These are phyloP conservation scores for Onygena corvina DNA, from an alignment of 2,329 filamentous ascomycete genomes.

Conservation along the genomic window DNA sequence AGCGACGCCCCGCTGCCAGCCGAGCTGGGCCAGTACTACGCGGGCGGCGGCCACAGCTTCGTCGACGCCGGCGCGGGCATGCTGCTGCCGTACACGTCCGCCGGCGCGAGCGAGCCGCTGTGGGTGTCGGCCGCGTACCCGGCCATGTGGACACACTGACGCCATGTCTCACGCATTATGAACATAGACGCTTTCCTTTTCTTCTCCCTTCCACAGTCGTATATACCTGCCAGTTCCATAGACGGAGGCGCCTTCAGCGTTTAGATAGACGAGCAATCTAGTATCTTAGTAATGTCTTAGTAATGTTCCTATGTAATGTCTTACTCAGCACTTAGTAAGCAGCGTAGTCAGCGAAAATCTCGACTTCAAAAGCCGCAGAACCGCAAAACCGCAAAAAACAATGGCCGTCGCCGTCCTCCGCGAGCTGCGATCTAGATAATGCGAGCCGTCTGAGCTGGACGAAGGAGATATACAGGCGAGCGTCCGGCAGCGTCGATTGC, in stretches of 20 bases:
- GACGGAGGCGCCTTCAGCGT: too few relatives aligned
- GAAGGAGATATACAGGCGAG: neutral
- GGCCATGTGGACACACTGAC: neutral
- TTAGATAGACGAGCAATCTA: conserved; percentile 3
- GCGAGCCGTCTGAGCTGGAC: conserved; percentile 11
- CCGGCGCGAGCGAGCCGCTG: conserved; percentile 10
- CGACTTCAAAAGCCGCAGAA: too few relatives aligned
- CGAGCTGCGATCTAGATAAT: conserved; percentile 12
- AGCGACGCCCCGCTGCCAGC: conserved; percentile 9
- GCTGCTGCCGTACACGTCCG: conserved; percentile 7
- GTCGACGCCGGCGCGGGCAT: conserved; percentile 2
- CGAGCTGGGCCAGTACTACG: conserved; percentile 10
- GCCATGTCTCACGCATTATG: too few relatives aligned
- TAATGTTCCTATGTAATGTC: too few relatives aligned
- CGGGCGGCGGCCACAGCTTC: conserved; percentile 5
- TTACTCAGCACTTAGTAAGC: too few relatives aligned
- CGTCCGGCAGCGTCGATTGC: neutral
- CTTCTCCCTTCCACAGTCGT: neutral
- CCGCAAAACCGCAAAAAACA: conserved; percentile 17
- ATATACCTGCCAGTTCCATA: neutral
- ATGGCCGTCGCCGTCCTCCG: conserved; percentile 18
- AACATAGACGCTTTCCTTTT: conserved; percentile 2
- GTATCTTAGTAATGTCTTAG: too few relatives aligned
- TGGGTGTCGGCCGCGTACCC: conserved; percentile 12
- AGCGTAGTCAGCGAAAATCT: too few relatives aligned